Evolutionary conservation across 306 rosid species (phyloP).

Genomic region (Malus fusca): DNA sequence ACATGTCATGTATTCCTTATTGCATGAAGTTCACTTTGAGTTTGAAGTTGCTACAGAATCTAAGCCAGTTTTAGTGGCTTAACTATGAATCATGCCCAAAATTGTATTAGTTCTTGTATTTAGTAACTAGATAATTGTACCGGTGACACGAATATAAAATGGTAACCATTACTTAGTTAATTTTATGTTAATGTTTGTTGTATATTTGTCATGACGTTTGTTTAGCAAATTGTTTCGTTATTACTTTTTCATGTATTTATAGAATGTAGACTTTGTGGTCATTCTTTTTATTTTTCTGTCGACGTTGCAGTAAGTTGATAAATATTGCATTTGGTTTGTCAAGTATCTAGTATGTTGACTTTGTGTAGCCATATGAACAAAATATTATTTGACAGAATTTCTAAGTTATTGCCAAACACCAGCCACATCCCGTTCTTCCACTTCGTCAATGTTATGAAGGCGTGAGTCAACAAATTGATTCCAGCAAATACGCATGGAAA

Average conservation of each 20-base stretch:
- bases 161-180: not conserved
- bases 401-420: not conserved
- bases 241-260: not conserved
- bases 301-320: too few relatives aligned
- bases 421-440: not conserved
- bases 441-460: not conserved
- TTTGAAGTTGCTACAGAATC: not conserved
- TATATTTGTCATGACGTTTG: not conserved
- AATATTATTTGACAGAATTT: too few relatives aligned
- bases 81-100: not conserved
- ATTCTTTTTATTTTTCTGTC: not conserved
- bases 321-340: not conserved
- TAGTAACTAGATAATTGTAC: not conserved
- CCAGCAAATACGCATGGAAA: not conserved
- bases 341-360: not conserved
- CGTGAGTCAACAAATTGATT: not conserved
- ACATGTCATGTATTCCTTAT: not conserved
- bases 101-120: not conserved
- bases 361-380: not conserved
- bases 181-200: not conserved
- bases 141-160: not conserved
- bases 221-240: not conserved
- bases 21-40: not conserved
- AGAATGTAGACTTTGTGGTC: not conserved
- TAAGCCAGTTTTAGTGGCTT: not conserved